Evolutionary conservation across 805 yeast genomes (phyloP).

Genomic region (Schwanniomyces vanrijiae): DNA sequence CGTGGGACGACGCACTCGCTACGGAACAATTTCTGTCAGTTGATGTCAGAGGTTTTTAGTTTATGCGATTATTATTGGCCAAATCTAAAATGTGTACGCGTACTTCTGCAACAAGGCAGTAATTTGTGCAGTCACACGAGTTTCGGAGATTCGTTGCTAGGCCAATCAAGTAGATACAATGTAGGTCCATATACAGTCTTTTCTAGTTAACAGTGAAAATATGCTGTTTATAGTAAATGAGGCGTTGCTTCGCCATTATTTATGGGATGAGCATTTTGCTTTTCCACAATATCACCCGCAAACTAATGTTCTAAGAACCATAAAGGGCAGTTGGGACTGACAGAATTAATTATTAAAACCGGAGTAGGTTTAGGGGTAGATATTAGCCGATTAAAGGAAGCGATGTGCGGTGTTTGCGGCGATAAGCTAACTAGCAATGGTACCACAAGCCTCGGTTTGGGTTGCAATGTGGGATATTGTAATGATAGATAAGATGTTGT

Average conservation of each 20-base stretch:
- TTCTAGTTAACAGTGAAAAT: not conserved
- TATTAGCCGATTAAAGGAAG: too few relatives aligned
- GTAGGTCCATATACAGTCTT: not conserved
- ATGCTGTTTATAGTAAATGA: not conserved
- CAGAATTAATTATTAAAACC: too few relatives aligned
- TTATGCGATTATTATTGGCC: not conserved
- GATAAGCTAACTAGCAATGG: too few relatives aligned
- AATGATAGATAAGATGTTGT: too few relatives aligned
- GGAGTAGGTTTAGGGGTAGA: too few relatives aligned
- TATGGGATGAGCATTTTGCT: too few relatives aligned
- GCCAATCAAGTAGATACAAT: not conserved
- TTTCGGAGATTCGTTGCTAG: not conserved
- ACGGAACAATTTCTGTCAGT: not conserved
- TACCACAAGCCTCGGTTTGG: too few relatives aligned
- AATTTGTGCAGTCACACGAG: not conserved
- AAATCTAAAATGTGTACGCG: not conserved
- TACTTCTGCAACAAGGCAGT: not conserved
- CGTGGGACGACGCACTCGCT: not conserved
- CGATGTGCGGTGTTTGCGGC: too few relatives aligned
- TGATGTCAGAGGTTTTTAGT: not conserved
- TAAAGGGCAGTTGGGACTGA: too few relatives aligned
- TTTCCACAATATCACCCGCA: too few relatives aligned
- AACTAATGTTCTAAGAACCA: too few relatives aligned
- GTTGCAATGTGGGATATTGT: too few relatives aligned
- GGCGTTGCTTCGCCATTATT: not conserved